Evolutionary conservation across 2,329 filamentous ascomycete species (phyloP).

Genomic region (Apiospora arundinis): DNA sequence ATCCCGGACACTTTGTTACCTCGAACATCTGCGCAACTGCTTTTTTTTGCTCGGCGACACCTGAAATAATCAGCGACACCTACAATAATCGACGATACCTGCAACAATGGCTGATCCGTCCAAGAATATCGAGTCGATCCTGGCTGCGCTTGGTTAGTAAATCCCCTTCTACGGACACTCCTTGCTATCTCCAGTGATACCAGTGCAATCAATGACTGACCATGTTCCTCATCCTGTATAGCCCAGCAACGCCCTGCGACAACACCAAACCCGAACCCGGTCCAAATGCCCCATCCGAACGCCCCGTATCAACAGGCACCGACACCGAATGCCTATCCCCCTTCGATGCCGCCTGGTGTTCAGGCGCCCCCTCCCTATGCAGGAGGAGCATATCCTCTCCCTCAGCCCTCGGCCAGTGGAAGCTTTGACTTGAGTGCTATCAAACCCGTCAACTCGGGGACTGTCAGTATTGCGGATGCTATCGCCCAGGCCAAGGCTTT

Average conservation of each 20-base stretch:
- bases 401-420: slow-evolving; percentile 75
- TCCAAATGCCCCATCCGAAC: slow-evolving; percentile 44
- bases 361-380: slow-evolving; percentile 45
- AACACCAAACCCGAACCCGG: slow-evolving; percentile 48
- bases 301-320: slow-evolving; percentile 44
- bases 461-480: slow-evolving; percentile 82
- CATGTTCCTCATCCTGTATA: slow-evolving; percentile 33
- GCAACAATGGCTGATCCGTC: slow-evolving; percentile 46
- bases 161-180: slow-evolving; percentile 20
- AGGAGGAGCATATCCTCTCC: slow-evolving; percentile 54
- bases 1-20: neutral
- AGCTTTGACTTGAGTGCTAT: slow-evolving; percentile 82
- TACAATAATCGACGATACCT: slow-evolving; percentile 29
- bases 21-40: slow-evolving; percentile 10
- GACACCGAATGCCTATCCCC: slow-evolving; percentile 45
- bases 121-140: slow-evolving; percentile 53
- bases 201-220: slow-evolving; percentile 16
- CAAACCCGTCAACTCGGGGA: slow-evolving; percentile 79
- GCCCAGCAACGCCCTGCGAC: slow-evolving; percentile 50
- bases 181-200: slow-evolving; percentile 12
- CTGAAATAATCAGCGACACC: neutral
- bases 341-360: slow-evolving; percentile 47
- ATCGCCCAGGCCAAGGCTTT: slow-evolving; percentile 85
- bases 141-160: slow-evolving; percentile 55
- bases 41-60: neutral